Evolutionary conservation across 257 asterid genomes (phyloP).

Genomic region (Solanum appendiculatum): DNA sequence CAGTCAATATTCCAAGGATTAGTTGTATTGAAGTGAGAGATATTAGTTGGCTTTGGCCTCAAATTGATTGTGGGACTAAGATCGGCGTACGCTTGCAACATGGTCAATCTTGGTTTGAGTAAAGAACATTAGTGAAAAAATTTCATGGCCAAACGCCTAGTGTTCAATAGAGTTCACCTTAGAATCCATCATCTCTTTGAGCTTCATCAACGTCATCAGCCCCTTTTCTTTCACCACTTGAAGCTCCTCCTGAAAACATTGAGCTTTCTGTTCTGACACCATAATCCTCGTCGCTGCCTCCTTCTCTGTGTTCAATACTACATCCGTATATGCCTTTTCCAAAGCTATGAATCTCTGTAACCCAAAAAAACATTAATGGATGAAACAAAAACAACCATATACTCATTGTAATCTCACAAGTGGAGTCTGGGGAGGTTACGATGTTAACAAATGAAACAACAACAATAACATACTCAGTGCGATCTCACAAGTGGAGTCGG

Average conservation of each 20-base stretch:
- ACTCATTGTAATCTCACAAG: neutral
- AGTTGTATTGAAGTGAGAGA: neutral
- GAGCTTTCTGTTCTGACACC: slow-evolving; percentile 57
- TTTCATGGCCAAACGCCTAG: neutral
- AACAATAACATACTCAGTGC: neutral
- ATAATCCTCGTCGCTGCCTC: slow-evolving; percentile 63
- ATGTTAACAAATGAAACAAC: neutral
- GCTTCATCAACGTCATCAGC: slow-evolving; percentile 45
- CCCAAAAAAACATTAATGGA: neutral
- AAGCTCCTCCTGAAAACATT: slow-evolving; percentile 48
- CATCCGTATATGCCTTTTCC: slow-evolving; percentile 60
- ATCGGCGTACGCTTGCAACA: neutral
- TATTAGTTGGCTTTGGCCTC: neutral
- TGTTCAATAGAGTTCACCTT: slow-evolving; percentile 35
- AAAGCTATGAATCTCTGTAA: slow-evolving; percentile 51
- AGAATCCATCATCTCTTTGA: slow-evolving; percentile 70
- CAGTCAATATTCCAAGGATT: neutral
- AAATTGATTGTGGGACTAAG: neutral
- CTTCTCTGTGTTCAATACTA: slow-evolving; percentile 53
- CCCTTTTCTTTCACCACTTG: slow-evolving; percentile 57
- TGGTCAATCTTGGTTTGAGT: neutral
- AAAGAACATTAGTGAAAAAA: neutral
- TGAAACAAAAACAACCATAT: neutral
- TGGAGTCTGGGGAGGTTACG: neutral
- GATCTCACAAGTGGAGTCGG: neutral